These are phyloP conservation scores for Cokeromyces recurvatus DNA, from an alignment of 371 early-diverging fungal genomes.

Conservation along the genomic window DNA sequence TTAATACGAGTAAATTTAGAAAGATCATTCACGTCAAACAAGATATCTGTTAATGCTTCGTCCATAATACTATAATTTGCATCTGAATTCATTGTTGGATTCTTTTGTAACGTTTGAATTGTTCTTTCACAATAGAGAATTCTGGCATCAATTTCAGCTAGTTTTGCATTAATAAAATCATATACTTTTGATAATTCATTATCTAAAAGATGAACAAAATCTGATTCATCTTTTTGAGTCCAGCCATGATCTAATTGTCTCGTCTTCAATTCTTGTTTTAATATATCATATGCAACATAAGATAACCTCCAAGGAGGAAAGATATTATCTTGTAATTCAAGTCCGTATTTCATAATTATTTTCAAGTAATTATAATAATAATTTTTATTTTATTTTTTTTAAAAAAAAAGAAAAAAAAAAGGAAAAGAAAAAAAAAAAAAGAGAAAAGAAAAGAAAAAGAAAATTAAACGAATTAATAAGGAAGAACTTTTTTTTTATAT, in stretches of 20 bases:
- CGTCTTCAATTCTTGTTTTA: constrained; percentile 79
- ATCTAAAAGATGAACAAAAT: constrained; percentile 76
- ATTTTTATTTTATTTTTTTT: too few species aligned
- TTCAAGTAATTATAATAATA: constrained; percentile 10
- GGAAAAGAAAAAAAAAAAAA: constrained; percentile 5
- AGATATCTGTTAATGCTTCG: constrained; percentile 74
- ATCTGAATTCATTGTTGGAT: constrained; percentile 32
- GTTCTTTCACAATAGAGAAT: constrained; percentile 70
- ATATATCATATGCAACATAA: constrained; percentile 88
- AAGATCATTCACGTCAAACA: constrained; percentile 86
- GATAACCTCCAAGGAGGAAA: constrained; percentile 78
- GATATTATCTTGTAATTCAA: constrained; percentile 38
- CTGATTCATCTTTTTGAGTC: constrained; percentile 71
- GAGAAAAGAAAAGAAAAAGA: constrained; percentile 1
- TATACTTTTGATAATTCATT: constrained; percentile 85
- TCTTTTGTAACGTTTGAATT: constrained; percentile 38
- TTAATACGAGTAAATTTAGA: constrained; percentile 92
- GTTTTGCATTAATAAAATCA: constrained; percentile 82
- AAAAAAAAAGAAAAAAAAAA: constrained; percentile 9
- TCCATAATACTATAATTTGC: constrained; percentile 65
- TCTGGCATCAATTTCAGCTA: constrained; percentile 81
- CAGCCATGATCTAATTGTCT: constrained; percentile 43
- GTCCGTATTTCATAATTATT: constrained; percentile 38
- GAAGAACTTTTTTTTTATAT: too few species aligned
- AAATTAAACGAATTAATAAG: too few species aligned